A percentile compares a stretch with the other conserved stretches of the same genome.
Evolutionary conservation across 2,329 filamentous ascomycete species (phyloP).

Genomic region (Aspergillus versicolor): DNA sequence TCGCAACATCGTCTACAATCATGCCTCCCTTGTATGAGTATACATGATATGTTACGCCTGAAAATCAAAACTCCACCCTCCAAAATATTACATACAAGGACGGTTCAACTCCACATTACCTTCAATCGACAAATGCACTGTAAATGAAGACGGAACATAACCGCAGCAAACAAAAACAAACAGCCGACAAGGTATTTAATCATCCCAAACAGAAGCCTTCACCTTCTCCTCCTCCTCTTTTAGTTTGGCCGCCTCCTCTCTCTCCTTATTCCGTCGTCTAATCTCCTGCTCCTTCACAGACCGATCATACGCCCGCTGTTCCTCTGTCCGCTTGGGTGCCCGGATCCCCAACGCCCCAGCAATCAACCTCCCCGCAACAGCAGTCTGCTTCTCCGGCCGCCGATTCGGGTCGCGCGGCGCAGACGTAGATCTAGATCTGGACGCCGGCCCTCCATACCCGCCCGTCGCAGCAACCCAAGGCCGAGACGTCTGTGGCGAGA

Average conservation of each 20-base stretch:
- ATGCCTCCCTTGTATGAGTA: background rate
- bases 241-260: conserved; percentile 61
- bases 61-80: background rate
- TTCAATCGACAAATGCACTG: background rate
- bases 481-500: conserved; percentile 50
- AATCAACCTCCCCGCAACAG: conserved; percentile 86
- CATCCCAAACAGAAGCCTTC: conserved; percentile 87
- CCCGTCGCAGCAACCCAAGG: conserved; percentile 20
- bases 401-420: conserved; percentile 20
- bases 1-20: background rate
- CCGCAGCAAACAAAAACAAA: background rate
- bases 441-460: background rate
- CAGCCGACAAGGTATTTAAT: conserved; percentile 31
- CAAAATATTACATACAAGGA: background rate
- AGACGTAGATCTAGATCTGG: background rate
- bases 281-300: conserved; percentile 81
- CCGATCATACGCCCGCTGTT: conserved; percentile 82
- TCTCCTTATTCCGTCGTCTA: conserved; percentile 71
- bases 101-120: background rate
- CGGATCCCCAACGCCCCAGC: conserved; percentile 81
- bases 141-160: background rate
- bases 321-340: conserved; percentile 78
- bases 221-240: conserved; percentile 68
- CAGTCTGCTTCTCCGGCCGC: conserved; percentile 88
- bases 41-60: background rate